Base-by-base conservation (phyloP, 1,139 yeast genomes). In the Suhomyces ambrosiae region DNA sequence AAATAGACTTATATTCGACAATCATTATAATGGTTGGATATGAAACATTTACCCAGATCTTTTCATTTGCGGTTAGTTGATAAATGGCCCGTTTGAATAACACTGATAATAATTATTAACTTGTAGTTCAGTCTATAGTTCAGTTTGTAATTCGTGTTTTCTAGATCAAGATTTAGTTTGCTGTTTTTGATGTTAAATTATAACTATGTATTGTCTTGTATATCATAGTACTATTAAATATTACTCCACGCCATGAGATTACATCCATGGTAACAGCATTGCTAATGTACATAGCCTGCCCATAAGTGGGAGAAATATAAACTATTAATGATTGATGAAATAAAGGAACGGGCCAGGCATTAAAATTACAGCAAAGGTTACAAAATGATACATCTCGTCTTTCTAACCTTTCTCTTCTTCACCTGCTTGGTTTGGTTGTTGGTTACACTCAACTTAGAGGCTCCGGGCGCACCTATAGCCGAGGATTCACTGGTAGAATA, bases 341-440 rank as follows among this genome's bases (percentile, higher is more conserved):
- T 23, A 16, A 28, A 28, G 15, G n/a, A n/a, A n/a, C n/a, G 29
- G 29, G 30, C 27, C 32, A 23, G 29, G 29, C 14, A 15, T 23
- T 16, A 25, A 12, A 27, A 15, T 23, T 25, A 26, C 27, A 30
- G 21, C 30, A 35, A 9, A 23, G 24, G 16, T 59, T 61, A 76
- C 53, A 77, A 69, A 50, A 78, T 74, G 27, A 44, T 37, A 36
- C 53, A 49, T 36, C 42, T 49, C 7, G 46, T 40, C 46, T 36
- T 73, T 48, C 60, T 72, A 32, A 68, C 63, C 46, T 64, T 72
- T 46, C 61, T 62, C 50, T 53, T 61, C 44, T 35, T 42, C 24
- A 33, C 26, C 13, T 26, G 44, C 33, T 45, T 32, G 19, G 25
- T 17, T 9, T 7, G 32, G 10, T 30, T 14, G 24, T n/a, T 29